Evolutionary conservation across 2,329 filamentous ascomycete species (phyloP), one percentile per base, ranked within the genome.

Genomic region (Cadophora sp.): DNA sequence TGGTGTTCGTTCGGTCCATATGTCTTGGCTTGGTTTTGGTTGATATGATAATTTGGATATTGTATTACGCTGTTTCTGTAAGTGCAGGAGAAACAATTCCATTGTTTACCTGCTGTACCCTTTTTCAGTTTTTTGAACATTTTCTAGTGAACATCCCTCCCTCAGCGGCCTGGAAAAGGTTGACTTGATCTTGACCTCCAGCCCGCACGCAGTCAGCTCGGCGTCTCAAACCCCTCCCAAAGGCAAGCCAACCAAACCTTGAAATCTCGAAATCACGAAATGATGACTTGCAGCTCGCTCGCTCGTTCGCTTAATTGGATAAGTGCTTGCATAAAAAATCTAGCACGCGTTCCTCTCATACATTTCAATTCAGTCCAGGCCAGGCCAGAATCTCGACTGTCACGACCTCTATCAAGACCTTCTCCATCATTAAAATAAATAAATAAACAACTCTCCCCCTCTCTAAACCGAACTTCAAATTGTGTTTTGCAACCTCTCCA

Each of bases 311-410:
- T 31, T 26, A 31, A 29, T 55, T 55, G 51, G n/a, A 55, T 31
- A n/a, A 55, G 51, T 55, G 51, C 51, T 55, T 55, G 51, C 51
- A 55, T 55, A 55, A 55, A 51, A 51, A 55, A 22, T 19, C 51
- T 27, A 29, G 4, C 51, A n/a, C 51, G 51, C 51, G 51, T 55
- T 48, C n/a, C 7, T n/a, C 43, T n/a, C n/a, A n/a, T n/a, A n/a
- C n/a, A n/a, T n/a, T 22, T 16, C 50, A 31, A 55, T 14, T 14
- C 7, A n/a, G 14, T 7, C 19, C 19, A 48, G 40, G 12, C 51
- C 26, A 31, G 51, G 16, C 51, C 51, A 55, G 26, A 53, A 29
- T 26, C 43, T 11, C 48, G 27, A 51, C 22, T 24, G 3, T 16
- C 37, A 43, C 26, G 48, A 27, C 48, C 48, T 16, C 9, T 9